Evolutionary conservation across 2,329 filamentous ascomycete genomes (phyloP).

Genomic region (Colletotrichum spinosum): DNA sequence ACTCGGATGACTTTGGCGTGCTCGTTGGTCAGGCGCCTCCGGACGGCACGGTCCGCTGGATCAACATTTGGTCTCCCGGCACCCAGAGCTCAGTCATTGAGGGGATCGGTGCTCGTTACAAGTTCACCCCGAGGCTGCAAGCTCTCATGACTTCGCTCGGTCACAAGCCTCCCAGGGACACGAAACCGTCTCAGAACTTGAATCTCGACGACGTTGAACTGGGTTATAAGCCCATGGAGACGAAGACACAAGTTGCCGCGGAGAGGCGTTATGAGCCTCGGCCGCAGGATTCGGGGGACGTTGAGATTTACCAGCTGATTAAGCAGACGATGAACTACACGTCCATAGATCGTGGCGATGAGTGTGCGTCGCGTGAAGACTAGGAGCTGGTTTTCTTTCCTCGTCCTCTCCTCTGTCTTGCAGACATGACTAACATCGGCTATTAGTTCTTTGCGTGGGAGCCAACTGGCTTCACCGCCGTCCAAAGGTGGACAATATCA

Average conservation of each 20-base stretch:
- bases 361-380: constrained; percentile 58
- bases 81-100: constrained; percentile 66
- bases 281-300: constrained; percentile 36
- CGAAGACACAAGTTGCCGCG: constrained; percentile 22
- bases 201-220: constrained; percentile 15
- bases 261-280: constrained; percentile 26
- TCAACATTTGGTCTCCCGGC: constrained; percentile 79
- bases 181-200: background rate
- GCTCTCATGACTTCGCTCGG: constrained; percentile 69
- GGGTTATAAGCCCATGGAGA: constrained; percentile 15
- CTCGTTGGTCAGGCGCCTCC: constrained; percentile 48
- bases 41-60: constrained; percentile 69
- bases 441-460: constrained; percentile 74
- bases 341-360: constrained; percentile 75
- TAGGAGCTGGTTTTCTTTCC: background rate
- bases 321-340: constrained; percentile 82
- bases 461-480: constrained; percentile 72
- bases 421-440: constrained; percentile 4
- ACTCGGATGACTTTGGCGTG: constrained; percentile 51
- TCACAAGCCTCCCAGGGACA: background rate
- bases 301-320: constrained; percentile 63
- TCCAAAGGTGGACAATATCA: constrained; percentile 45
- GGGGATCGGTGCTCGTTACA: constrained; percentile 70
- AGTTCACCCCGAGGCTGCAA: constrained; percentile 74
- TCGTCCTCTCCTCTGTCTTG: background rate